A percentile compares a stretch with the other conserved stretches of the same genome.
Conservation (phyloP, 2,329 filamentous ascomycete genomes). For the Cytospora schulzeri region DNA sequence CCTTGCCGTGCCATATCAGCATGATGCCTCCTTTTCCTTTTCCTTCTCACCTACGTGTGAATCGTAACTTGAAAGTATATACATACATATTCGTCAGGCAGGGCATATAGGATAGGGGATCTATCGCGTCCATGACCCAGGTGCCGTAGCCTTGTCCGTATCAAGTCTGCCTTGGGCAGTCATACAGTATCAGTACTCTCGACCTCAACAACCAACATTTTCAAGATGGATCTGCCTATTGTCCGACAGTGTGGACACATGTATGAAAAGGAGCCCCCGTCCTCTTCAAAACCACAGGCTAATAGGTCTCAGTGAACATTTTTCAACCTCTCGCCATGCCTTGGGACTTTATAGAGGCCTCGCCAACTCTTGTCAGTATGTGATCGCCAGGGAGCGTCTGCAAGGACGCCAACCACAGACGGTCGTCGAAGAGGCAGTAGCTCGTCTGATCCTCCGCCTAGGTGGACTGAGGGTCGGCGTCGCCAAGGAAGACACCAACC, state of each 20-base stretch:
- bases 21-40: neutral
- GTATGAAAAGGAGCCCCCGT: neutral
- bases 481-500: conserved; percentile 44
- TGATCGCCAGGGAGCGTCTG: conserved; percentile 27
- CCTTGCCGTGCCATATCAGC: neutral
- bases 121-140: neutral
- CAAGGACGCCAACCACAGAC: conserved; percentile 25
- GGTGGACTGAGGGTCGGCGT: conserved; percentile 54
- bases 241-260: conserved; percentile 30
- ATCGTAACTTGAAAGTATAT: neutral
- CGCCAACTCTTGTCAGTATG: conserved; percentile 48
- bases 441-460: conserved; percentile 45
- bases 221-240: conserved; percentile 4
- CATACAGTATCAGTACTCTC: neutral
- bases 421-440: conserved; percentile 43
- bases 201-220: neutral
- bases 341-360: conserved; percentile 53
- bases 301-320: conserved; percentile 43
- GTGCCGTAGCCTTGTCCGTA: neutral
- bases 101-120: too few relatives aligned
- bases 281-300: neutral
- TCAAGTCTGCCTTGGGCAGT: neutral
- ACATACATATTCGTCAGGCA: neutral
- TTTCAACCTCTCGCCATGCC: conserved; percentile 48
- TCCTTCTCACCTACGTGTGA: neutral